Evolutionary conservation across 352 stramenopile genomes (phyloP).

Genomic region (Phytophthora kernoviae): DNA sequence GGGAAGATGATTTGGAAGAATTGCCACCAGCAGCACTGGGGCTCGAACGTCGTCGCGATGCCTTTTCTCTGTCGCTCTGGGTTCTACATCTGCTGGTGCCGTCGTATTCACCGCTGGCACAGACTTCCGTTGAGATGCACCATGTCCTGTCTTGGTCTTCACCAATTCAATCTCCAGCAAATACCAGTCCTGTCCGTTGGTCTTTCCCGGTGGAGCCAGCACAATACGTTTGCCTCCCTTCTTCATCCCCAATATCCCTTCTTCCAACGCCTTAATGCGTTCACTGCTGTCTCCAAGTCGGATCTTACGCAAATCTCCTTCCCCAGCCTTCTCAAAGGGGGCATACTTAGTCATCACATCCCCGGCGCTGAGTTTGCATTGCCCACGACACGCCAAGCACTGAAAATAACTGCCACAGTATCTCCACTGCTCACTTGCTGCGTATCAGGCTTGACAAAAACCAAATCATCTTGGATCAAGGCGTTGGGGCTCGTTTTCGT

Average conservation of each 20-base stretch:
- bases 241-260: conserved; percentile 89
- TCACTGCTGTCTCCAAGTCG: conserved; percentile 76
- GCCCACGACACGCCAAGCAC: conserved; percentile 78
- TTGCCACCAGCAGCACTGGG: conserved; percentile 20
- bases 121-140: conserved; percentile 35
- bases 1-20: conserved; percentile 13
- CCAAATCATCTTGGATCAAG: conserved; percentile 59
- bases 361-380: conserved; percentile 56
- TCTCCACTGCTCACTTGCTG: conserved; percentile 54
- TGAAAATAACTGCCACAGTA: conserved; percentile 69
- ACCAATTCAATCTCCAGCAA: conserved; percentile 77
- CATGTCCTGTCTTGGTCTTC: conserved; percentile 70
- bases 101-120: conserved; percentile 25
- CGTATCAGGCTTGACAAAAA: conserved; percentile 43
- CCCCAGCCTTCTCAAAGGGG: conserved; percentile 69
- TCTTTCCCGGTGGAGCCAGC: conserved; percentile 81
- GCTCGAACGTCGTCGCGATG: conserved; percentile 41
- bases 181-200: conserved; percentile 85
- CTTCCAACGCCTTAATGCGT: conserved; percentile 89
- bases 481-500: conserved; percentile 50
- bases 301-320: conserved; percentile 69
- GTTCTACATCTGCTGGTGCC: conserved; percentile 13
- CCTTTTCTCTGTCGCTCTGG: conserved; percentile 27
- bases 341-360: conserved; percentile 82
- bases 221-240: conserved; percentile 90